Evolutionary conservation across 768 basidiomycete species (phyloP).

Genomic region (Multifurca ochricompacta): DNA sequence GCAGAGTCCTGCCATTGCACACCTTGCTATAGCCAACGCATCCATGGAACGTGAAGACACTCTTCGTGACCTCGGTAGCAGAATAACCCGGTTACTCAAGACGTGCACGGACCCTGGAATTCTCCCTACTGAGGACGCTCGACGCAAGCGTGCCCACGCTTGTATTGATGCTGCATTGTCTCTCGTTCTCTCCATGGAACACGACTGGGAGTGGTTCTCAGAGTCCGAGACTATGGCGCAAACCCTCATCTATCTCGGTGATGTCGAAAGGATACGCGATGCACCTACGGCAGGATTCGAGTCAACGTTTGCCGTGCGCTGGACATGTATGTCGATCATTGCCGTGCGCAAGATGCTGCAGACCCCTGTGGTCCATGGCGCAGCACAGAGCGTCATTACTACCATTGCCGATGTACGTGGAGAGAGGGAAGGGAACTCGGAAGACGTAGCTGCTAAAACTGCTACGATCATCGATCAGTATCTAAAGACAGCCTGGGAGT

Average conservation of each 20-base stretch:
- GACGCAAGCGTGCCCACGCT: conserved; percentile 10
- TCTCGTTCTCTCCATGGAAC: conserved; percentile 12
- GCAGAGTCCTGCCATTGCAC: neutral
- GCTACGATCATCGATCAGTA: conserved; percentile 4
- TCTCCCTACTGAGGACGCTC: neutral
- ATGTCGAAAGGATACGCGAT: neutral
- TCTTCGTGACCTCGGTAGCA: neutral
- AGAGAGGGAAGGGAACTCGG: neutral
- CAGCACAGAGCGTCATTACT: neutral
- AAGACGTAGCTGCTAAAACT: conserved; percentile 8
- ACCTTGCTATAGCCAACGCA: neutral
- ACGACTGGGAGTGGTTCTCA: conserved; percentile 15
- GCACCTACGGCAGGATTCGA: neutral
- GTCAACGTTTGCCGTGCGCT: neutral
- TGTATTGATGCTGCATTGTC: conserved; percentile 12
- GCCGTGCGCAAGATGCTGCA: conserved; percentile 10
- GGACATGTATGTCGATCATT: conserved; percentile 18
- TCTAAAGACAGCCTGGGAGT: conserved; percentile 5
- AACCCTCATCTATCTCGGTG: conserved; percentile 8
- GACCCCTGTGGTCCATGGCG: neutral
- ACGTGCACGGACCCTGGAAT: conserved; percentile 13
- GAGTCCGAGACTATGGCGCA: conserved; percentile 8
- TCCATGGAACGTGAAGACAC: neutral
- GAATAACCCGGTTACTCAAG: conserved; percentile 11
- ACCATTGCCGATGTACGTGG: conserved; percentile 2